Conservation (phyloP, 495 filamentous ascomycete genomes). For the Usnea hakonensis region DNA sequence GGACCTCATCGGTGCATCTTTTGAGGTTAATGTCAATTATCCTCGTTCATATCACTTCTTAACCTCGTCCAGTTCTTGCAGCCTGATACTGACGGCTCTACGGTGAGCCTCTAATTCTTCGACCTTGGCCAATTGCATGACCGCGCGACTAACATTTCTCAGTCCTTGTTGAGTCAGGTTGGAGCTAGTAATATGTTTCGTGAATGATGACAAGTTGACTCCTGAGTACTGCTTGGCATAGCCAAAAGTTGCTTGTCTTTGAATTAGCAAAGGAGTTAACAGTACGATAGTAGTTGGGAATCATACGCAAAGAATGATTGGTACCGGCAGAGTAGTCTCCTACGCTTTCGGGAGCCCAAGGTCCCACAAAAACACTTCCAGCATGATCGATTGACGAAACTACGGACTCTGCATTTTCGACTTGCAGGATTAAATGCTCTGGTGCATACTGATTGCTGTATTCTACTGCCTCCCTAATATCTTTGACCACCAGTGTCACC, state of each 20-base stretch:
- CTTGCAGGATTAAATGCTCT: constrained; percentile 90
- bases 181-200: constrained; percentile 93
- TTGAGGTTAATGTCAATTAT: background rate
- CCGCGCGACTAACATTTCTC: constrained; percentile 71
- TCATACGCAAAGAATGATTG: constrained; percentile 85
- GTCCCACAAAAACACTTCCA: constrained; percentile 88
- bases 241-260: constrained; percentile 73
- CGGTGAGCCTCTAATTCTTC: constrained; percentile 94
- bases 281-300: constrained; percentile 16
- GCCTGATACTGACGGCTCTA: constrained; percentile 79
- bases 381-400: constrained; percentile 84
- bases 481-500: constrained; percentile 73
- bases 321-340: constrained; percentile 97
- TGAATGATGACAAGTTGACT: constrained; percentile 88
- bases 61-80: constrained; percentile 53
- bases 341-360: constrained; percentile 94
- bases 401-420: constrained; percentile 60
- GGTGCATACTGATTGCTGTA: constrained; percentile 95
- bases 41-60: background rate
- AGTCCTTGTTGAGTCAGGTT: constrained; percentile 81
- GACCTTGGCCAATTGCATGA: constrained; percentile 89
- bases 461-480: constrained; percentile 73
- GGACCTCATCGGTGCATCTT: background rate
- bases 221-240: constrained; percentile 98
- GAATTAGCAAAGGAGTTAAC: background rate